Evolutionary conservation across 2,329 filamentous ascomycete species (phyloP).

Genomic region (Aureobasidium sp.): DNA sequence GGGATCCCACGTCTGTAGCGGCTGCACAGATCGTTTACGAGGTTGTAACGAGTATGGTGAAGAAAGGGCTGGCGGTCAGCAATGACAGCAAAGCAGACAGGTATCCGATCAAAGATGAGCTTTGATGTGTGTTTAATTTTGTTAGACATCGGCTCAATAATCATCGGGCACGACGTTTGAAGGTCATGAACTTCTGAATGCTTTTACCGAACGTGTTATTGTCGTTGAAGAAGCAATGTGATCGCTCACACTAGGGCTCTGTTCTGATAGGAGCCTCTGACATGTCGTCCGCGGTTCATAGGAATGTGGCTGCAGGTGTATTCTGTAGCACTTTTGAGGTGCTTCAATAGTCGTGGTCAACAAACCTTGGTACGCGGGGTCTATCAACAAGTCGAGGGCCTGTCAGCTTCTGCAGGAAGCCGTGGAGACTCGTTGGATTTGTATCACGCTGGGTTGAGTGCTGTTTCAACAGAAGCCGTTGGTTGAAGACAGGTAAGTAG

Average conservation of each 20-base stretch:
- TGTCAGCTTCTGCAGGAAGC: background rate
- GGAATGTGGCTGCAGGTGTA: background rate
- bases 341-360: background rate
- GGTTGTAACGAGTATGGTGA: conserved; percentile 70
- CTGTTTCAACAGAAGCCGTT: background rate
- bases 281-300: background rate
- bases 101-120: background rate
- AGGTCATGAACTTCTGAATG: background rate
- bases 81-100: background rate
- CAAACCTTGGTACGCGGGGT: background rate
- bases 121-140: background rate
- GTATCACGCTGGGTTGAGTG: background rate
- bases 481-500: background rate
- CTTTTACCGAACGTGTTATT: background rate
- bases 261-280: background rate
- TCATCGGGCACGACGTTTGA: background rate
- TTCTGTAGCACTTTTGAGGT: background rate
- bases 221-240: background rate
- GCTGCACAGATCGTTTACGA: conserved; percentile 81
- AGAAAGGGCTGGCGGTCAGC: conserved; percentile 23
- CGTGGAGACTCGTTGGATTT: background rate
- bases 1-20: conserved; percentile 76
- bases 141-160: background rate
- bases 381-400: background rate
- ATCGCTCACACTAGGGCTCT: background rate